Conservation (phyloP, 257 asterid genomes). For the Galeopsis tetrahit region DNA sequence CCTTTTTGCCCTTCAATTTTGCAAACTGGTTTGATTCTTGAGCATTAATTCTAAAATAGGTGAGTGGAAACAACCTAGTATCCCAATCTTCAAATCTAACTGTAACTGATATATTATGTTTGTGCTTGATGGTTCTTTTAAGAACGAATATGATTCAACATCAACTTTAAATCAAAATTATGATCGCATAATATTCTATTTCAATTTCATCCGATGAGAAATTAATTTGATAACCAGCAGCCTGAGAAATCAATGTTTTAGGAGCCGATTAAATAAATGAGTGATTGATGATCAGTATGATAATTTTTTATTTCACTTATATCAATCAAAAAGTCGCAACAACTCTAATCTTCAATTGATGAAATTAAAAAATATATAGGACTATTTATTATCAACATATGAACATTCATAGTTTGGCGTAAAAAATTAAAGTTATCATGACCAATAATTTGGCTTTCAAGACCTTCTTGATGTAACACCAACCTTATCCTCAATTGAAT, state of each 20-base stretch:
- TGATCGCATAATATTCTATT: background rate
- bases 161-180: background rate
- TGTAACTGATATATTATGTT: background rate
- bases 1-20: background rate
- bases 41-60: background rate
- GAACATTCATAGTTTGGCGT: background rate
- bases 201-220: no score
- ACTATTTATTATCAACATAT: no score
- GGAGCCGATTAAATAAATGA: no score
- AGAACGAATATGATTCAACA: background rate
- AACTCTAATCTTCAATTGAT: no score
- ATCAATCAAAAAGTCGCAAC: no score
- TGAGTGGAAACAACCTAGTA: slow-evolving; percentile 15
- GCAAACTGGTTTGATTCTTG: slow-evolving; percentile 9
- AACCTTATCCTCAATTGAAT: slow-evolving; percentile 22
- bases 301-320: no score
- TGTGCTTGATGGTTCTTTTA: slow-evolving; percentile 11
- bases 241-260: no score
- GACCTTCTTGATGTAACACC: slow-evolving; percentile 7
- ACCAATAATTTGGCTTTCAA: background rate
- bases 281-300: no score
- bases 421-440: background rate
- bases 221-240: no score
- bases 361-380: no score
- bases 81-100: background rate